These are phyloP conservation scores for Stagonosporopsis rhizophila DNA, from an alignment of 2,329 filamentous ascomycete species.

Conservation along the genomic window DNA sequence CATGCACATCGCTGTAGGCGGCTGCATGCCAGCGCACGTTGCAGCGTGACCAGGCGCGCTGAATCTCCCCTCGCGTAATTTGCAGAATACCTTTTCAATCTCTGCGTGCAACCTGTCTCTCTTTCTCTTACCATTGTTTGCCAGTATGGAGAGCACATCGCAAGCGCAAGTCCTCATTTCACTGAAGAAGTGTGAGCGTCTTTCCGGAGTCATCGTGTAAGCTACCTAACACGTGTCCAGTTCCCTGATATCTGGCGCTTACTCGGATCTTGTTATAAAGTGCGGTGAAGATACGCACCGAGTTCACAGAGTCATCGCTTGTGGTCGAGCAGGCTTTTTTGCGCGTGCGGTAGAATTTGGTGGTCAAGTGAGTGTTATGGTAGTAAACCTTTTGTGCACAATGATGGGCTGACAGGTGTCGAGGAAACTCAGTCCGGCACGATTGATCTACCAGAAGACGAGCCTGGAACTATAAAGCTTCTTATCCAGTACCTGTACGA, in stretches of 20 bases:
- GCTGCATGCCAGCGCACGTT: too few relatives aligned
- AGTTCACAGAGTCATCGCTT: slow-evolving; percentile 29
- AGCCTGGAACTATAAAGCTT: slow-evolving; percentile 15
- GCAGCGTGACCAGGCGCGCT: too few relatives aligned
- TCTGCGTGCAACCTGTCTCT: too few relatives aligned
- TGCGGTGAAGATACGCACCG: slow-evolving; percentile 23
- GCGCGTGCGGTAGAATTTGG: slow-evolving; percentile 4
- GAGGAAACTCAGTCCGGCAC: neutral
- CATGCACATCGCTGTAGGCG: too few relatives aligned
- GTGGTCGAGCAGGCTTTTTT: slow-evolving; percentile 21
- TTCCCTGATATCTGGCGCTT: neutral
- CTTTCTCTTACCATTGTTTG: too few relatives aligned
- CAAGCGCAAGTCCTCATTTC: too few relatives aligned
- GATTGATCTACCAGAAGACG: slow-evolving; percentile 23
- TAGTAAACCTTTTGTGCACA: neutral
- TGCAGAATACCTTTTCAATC: too few relatives aligned
- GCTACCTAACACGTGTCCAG: neutral
- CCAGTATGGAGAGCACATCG: too few relatives aligned
- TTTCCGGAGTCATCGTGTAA: too few relatives aligned
- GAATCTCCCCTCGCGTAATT: too few relatives aligned
- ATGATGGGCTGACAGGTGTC: neutral
- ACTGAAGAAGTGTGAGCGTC: too few relatives aligned
- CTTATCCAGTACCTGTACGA: slow-evolving; percentile 32
- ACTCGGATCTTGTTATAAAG: slow-evolving; percentile 25
- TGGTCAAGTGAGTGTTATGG: neutral